These are phyloP conservation scores for Aspergillus chevalieri DNA, from an alignment of 2,329 filamentous ascomycete species.

Conservation along the genomic window DNA sequence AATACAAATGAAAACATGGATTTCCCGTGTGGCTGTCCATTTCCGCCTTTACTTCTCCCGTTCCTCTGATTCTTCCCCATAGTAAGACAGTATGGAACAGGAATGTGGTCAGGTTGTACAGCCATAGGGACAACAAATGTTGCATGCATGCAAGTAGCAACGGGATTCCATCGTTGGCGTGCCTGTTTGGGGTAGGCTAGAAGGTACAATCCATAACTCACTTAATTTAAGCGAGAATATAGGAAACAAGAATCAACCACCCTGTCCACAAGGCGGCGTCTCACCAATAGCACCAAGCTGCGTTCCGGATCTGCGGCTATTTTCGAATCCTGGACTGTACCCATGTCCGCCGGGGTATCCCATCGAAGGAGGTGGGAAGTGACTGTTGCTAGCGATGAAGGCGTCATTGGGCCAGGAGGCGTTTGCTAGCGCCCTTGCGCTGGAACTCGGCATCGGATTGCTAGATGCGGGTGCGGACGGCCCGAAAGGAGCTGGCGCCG, in stretches of 20 bases:
- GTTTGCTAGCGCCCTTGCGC: conserved; percentile 12
- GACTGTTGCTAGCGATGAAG: conserved; percentile 26
- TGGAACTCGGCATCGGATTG: conserved; percentile 14
- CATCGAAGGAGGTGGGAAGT: conserved; percentile 14
- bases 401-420: conserved; percentile 32
- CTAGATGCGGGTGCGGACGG: background rate
- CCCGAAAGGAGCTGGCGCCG: background rate
- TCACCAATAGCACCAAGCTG: conserved; percentile 39
- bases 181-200: background rate
- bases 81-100: too few relatives aligned
- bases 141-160: too few relatives aligned
- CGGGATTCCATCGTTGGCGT: too few relatives aligned
- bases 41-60: too few relatives aligned
- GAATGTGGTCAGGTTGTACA: too few relatives aligned
- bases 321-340: conserved; percentile 11
- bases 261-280: conserved; percentile 45
- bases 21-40: too few relatives aligned
- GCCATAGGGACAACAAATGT: too few relatives aligned
- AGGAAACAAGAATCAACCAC: conserved; percentile 32
- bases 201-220: background rate
- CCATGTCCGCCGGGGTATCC: conserved; percentile 12
- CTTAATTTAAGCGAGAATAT: background rate
- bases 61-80: too few relatives aligned
- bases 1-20: too few relatives aligned
- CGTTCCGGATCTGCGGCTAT: conserved; percentile 22